phyloP scores from a whole-genome alignment of 306 rosid species.

The Castanopsis chinensis region DNA sequence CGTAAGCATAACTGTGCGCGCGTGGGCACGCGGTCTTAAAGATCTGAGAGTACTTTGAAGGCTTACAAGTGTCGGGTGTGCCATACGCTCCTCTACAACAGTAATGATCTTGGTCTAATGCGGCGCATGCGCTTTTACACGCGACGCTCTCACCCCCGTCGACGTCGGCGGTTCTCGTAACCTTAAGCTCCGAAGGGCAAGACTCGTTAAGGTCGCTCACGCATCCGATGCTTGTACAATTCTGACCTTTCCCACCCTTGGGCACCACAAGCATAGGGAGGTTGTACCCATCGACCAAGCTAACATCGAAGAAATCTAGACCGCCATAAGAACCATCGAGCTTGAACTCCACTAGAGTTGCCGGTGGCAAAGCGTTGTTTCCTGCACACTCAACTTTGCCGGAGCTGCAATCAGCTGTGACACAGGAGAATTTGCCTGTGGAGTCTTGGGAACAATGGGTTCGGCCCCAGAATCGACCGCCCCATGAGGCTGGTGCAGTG shows the following conservation, averaged over 20 bases:
- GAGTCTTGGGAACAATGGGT: conserved; percentile 62
- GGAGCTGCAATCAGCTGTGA: conserved; percentile 68
- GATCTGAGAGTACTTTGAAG: conserved; percentile 57
- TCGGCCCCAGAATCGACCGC: conserved; percentile 92
- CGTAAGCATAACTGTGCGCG: conserved; percentile 92
- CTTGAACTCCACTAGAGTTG: conserved; percentile 60
- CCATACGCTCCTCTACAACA: conserved; percentile 81
- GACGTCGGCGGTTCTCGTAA: conserved; percentile 17
- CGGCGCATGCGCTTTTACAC: conserved; percentile 89
- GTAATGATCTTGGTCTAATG: conserved; percentile 60
- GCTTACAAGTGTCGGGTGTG: conserved; percentile 71
- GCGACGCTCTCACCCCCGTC: conserved; percentile 44
- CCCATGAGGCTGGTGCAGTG: conserved; percentile 72
- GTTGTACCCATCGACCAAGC: conserved; percentile 70
- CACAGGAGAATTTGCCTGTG: conserved; percentile 60
- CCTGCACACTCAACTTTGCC: conserved; percentile 52
- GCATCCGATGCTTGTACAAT: conserved; percentile 60
- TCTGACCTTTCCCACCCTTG: conserved; percentile 46
- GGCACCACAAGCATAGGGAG: conserved; percentile 61
- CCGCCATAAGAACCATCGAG: conserved; percentile 54
- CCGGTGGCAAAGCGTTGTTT: conserved; percentile 42
- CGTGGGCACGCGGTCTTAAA: conserved; percentile 82
- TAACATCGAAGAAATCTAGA: conserved; percentile 61
- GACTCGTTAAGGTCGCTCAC: conserved; percentile 48
- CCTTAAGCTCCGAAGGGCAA: conserved; percentile 59